Evolutionary conservation across 192 early-diverging fungal genomes (phyloP), one percentile per base, ranked within the genome.

Genomic region (Rhizoclosmatium globosum): DNA sequence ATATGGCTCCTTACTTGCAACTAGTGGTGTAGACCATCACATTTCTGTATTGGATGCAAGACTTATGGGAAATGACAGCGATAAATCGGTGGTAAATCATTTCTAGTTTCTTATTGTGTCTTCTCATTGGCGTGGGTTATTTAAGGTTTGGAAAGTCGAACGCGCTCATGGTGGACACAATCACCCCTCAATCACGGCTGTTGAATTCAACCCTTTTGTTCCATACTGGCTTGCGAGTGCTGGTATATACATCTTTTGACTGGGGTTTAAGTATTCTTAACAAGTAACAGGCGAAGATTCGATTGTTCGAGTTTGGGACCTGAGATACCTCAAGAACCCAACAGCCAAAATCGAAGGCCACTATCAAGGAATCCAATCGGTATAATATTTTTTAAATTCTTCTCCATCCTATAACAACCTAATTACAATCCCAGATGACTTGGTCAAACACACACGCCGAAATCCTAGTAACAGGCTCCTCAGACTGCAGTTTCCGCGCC

Each of bases 381-480:
- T 88, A 85, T 50, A 9, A 9, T n/a, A n/a, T n/a, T n/a, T n/a
- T n/a, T n/a, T n/a, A n/a, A n/a, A n/a, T n/a, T n/a, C n/a, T n/a
- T 4, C 48, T 50, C 56, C 75, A 42, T 2, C 41, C 56, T 42
- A 15, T 74, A 23, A 19, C 57, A 56, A 78, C 15, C 7, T 50
- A 15, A 4, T 15, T 9, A 50, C 48, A 9, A 15, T 50, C 48
- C 48, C 15, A 88, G 87, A 64, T 91, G 31, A 81, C 88, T 19
- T 94, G 93, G 93, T 93, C 92, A 47, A 87, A 89, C 17, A 89
- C 90, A 0, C 92, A 93, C 80, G 84, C 85, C 46, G 91, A 93
- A 42, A 81, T 92, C 41, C 60, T 94, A 47, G 50, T 91, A 0
- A 91, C 89, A 0, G 92, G 85, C 1, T 86, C 89, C 23, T 81